Evolutionary conservation across 805 yeast species (phyloP), one percentile per base, ranked within the genome.

Genomic region (Pichia cabralensis): DNA sequence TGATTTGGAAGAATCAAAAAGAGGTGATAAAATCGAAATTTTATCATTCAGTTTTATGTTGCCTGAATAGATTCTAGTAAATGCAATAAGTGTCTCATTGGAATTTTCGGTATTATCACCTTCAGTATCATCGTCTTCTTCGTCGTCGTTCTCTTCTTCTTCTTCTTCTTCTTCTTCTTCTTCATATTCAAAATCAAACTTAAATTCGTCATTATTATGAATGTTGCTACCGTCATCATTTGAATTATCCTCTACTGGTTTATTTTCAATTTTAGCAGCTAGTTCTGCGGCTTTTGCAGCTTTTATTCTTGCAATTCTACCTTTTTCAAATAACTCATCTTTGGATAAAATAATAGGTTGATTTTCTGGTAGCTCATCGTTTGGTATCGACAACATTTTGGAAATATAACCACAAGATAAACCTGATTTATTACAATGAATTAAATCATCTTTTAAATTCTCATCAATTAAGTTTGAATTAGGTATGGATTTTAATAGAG

Each of bases 21-120:
- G 80, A 2, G 99, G 98, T 1, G 92, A 94, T 17, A 89, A 61
- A 6, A 88, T 78, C 4, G 78, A 65, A 10, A 92, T 61, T 33
- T 70, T 71, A 49, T 84, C 85, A 0, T 96, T 96, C 17, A 73
- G 71, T 20, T 65, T 58, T 22, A 92, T 57, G 0, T 85, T 71
- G 3, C 99, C 99, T 41, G 95, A 78, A 52, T 79, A 92, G 1
- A 92, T 69, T 49, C 99, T 71, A 0, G 95, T 77, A 55, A 89
- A 83, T 0, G 94, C 98, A 43, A 92, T 73, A 38, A 89, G 58
- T 1, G 74, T 80, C 49, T 88, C 96, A n/a, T n/a, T n/a, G n/a
- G n/a, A n/a, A 25, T 62, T 31, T 23, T 64, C 66, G 8, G 58
- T 49, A 13, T 56, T 62, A 18, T 61, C 65, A 19, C 58, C 64